Conservation (phyloP, 164 flowering plant species). For the Amborella trichopoda region DNA sequence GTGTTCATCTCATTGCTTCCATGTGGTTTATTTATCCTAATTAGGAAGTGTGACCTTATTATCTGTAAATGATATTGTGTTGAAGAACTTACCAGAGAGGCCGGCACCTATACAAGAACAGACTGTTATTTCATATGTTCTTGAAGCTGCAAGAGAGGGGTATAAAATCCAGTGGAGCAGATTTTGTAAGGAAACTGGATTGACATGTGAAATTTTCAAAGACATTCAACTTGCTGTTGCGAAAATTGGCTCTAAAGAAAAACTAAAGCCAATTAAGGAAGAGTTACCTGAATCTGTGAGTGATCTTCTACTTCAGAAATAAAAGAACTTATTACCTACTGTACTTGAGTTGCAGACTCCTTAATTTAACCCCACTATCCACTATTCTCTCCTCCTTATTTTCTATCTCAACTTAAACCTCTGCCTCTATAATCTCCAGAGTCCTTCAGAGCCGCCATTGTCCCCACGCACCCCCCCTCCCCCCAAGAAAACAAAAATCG, state of each 20-base stretch:
- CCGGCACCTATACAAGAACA: constrained; percentile 47
- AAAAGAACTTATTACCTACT: not conserved
- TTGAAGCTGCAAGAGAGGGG: constrained; percentile 51
- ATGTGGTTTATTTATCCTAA: too few species aligned
- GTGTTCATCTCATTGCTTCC: too few species aligned
- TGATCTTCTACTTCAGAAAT: not conserved
- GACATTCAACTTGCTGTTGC: constrained; percentile 24
- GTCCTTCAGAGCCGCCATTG: not conserved
- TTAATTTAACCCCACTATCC: not conserved
- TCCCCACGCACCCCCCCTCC: not conserved
- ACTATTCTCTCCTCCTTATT: not conserved
- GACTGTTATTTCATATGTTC: constrained; percentile 35
- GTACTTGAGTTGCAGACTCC: not conserved
- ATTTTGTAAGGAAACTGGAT: constrained; percentile 29
- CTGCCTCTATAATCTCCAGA: not conserved
- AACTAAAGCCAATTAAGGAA: constrained; percentile 43
- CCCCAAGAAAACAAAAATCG: not conserved
- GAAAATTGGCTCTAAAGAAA: constrained; percentile 44
- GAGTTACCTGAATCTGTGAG: constrained; percentile 51
- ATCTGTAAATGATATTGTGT: not conserved
- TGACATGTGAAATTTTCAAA: constrained; percentile 17
- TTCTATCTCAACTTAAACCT: not conserved
- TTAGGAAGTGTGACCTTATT: not conserved
- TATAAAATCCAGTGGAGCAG: constrained; percentile 33
- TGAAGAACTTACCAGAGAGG: constrained; percentile 43